Base-by-base conservation (phyloP, 202 grass and related monocot genomes). In the Elaeis oleifera region DNA sequence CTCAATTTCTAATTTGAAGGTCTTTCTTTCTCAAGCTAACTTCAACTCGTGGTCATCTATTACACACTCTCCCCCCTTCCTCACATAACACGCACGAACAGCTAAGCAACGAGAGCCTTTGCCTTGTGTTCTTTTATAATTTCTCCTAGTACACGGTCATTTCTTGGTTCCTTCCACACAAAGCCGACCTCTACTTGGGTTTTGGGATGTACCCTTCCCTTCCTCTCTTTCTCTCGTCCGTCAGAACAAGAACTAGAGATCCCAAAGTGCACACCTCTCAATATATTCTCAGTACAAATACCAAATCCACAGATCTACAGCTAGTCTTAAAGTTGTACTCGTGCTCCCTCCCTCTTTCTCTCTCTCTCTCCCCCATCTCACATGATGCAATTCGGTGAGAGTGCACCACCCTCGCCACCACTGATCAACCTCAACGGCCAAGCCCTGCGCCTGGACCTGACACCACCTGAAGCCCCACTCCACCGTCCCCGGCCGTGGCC, bases 221-320 rank as follows among this genome's bases (percentile, higher is more conserved):
- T 55, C 36, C 70, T 73, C 54, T n/a, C n/a, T n/a, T 57, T 64
- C 17, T 58, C 23, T 63, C 76, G 24, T 79, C 44, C 58, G 36
- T 23, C 61, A 58, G 6, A 63, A 78, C 26, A 59, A 76, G 76
- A 76, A 75, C 71, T 71, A 63, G 70, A 81, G 66, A 73, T 64
- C 70, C 68, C 54, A 62, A 78, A 57, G 69, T 58, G 86, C 90
- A 87, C 90, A 69, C 14, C 64, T 78, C 86, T 95, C 90, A 76
- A 90, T 90, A 96, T 88, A 96, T 88, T 80, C 91, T 80, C 52
- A 81, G 76, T 68, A 88, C 90, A 96, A 96, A 81, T 81, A 87
- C 84, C 90, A 90, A 90, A 85, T 90, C 81, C 75, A 82, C 53
- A 49, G 57, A 57, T 82, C 75, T 75, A 72, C 80, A 48, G 69